Base-by-base conservation (phyloP, 1,139 yeast genomes). In the Saccharomyces hybrid region DNA sequence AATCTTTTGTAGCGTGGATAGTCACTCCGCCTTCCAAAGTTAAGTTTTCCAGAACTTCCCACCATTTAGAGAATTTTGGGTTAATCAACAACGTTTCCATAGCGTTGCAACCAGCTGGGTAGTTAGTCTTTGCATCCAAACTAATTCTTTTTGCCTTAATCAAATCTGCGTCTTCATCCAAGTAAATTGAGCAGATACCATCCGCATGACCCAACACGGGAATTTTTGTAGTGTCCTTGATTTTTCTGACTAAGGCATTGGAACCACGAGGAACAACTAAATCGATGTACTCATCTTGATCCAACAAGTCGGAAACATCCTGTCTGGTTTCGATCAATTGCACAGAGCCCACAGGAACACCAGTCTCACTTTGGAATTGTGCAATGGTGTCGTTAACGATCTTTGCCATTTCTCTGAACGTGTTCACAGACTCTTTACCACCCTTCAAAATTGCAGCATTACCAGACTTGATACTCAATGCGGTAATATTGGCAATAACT, bases 181-280 rank as follows among this genome's bases (percentile, higher is more conserved):
- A 77, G 67, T 83, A 95, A 20, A 91, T 81, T 2, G 97, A 84
- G 72, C 99, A 93, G 56, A 93, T 86, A 51, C 99, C 99, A 71
- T 93, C 99, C 8, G 99, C 99, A 70, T 95, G 99, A 53, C 99
- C 99, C 70, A 95, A 75, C 5, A 95, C 99, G 3, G 99, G 97
- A 62, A 95, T 95, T 69, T 90, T 89, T 31, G 99, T 93, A 67
- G 82, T 82, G 47, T 81, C 78, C 71, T 95, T 93, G 70, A 95
- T 90, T 70, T 78, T 81, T 62, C 88, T 81, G 26, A 95, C 99
- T 59, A 95, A 79, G 58, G 83, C 95, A 65, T 93, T 93, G 38
- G 97, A 88, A 6, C 99, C 99, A 67, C 99, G 80, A 57, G 99
- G 99, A 64, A 95, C 89, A 41, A 95, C 99, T 70, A 95, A 78